These are phyloP conservation scores for Russula compacta DNA, from an alignment of 768 basidiomycete species.

Conservation along the genomic window DNA sequence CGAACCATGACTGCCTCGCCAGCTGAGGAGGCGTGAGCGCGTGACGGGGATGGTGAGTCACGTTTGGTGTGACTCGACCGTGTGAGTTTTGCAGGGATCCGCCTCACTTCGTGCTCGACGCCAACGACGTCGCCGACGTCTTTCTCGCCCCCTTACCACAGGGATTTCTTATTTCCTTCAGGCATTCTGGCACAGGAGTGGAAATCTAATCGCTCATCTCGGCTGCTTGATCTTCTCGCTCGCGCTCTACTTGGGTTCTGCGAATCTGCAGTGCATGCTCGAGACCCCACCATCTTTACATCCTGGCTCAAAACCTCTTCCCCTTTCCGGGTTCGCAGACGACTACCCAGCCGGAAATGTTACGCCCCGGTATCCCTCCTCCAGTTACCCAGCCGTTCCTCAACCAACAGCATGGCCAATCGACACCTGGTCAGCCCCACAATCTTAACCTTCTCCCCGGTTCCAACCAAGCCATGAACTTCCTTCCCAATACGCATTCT, in stretches of 20 bases:
- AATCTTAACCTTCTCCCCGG: slow-evolving; percentile 33
- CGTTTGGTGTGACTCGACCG: slow-evolving; percentile 20
- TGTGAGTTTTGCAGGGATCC: slow-evolving; percentile 21
- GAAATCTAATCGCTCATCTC: slow-evolving; percentile 21
- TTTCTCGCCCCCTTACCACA: slow-evolving; percentile 8
- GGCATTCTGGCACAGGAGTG: slow-evolving; percentile 12
- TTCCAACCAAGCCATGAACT: slow-evolving; percentile 25
- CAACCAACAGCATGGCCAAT: slow-evolving; percentile 33
- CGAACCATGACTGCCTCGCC: slow-evolving; percentile 53
- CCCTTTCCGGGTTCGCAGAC: slow-evolving; percentile 28
- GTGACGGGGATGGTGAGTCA: slow-evolving; percentile 3
- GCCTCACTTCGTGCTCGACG: slow-evolving; percentile 21
- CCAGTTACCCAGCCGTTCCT: slow-evolving; percentile 30
- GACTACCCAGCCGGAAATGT: slow-evolving; percentile 45
- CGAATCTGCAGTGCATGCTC: slow-evolving; percentile 20
- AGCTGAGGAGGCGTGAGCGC: background rate
- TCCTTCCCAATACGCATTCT: slow-evolving; percentile 25
- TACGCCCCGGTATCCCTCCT: slow-evolving; percentile 38
- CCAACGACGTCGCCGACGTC: slow-evolving; percentile 19
- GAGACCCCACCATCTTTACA: slow-evolving; percentile 19
- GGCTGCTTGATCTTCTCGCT: slow-evolving; percentile 16
- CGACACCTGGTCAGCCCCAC: slow-evolving; percentile 29
- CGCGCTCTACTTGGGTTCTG: slow-evolving; percentile 15
- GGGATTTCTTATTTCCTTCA: slow-evolving; percentile 11
- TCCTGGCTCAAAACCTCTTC: slow-evolving; percentile 11